Conservation (phyloP, 2,329 filamentous ascomycete species). For the Cordyceps pruinosa region DNA sequence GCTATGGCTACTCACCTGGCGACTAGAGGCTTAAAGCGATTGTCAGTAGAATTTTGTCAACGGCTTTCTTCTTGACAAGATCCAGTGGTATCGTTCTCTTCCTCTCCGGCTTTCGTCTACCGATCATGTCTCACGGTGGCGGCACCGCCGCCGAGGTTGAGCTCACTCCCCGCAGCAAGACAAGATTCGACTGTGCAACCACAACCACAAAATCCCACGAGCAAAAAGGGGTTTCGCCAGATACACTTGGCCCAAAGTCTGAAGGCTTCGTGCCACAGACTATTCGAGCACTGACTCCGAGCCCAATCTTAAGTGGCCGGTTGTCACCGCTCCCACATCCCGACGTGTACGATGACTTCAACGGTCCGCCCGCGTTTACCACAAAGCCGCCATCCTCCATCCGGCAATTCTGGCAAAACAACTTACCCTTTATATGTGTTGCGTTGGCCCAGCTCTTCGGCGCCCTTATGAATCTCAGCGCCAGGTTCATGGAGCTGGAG, state of each 20-base stretch:
- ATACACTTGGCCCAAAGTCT: not conserved
- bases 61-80: not conserved
- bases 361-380: not conserved
- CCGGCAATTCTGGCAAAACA: constrained; percentile 49
- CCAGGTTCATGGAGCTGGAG: constrained; percentile 66
- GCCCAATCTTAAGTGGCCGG: constrained; percentile 18
- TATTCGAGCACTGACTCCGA: constrained; percentile 12
- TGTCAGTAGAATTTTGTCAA: not conserved
- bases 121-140: not conserved
- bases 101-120: not conserved
- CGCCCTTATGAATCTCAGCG: constrained; percentile 77
- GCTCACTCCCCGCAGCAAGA: not conserved
- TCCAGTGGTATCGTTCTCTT: not conserved
- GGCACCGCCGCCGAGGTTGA: not conserved
- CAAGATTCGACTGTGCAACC: not conserved
- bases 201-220: not conserved
- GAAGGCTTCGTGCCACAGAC: not conserved
- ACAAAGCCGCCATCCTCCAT: constrained; percentile 18
- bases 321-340: constrained; percentile 14
- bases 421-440: constrained; percentile 68
- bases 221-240: not conserved
- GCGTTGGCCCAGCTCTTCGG: constrained; percentile 73
- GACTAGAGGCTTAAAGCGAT: not conserved
- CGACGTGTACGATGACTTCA: constrained; percentile 7
- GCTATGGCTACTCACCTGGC: not conserved